Conservation (phyloP, 257 asterid species). For the Solanum ossicruentum region DNA sequence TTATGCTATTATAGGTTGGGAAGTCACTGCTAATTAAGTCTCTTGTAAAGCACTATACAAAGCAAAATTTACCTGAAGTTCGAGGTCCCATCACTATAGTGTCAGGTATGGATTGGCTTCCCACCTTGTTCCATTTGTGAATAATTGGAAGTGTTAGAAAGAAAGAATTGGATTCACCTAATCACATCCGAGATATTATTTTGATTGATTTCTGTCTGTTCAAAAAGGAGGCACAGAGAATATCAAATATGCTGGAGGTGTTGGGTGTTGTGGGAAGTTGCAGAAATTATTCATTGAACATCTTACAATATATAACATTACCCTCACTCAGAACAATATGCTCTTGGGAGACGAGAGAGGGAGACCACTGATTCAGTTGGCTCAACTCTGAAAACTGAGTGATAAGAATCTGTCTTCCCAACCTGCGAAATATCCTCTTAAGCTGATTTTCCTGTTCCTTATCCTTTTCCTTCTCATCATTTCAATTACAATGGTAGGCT, state of each 20-base stretch:
- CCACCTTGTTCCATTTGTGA: not conserved
- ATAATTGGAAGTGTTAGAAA: not conserved
- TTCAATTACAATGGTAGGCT: not conserved
- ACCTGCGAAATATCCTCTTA: no score
- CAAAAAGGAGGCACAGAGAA: not conserved
- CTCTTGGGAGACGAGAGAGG: no score
- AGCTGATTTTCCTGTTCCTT: not conserved
- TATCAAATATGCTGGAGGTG: not conserved
- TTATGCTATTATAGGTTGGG: constrained; percentile 48
- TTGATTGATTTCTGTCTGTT: not conserved
- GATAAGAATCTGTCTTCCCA: no score
- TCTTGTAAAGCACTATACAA: constrained; percentile 79
- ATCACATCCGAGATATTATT: not conserved
- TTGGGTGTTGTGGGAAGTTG: not conserved
- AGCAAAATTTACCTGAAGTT: constrained; percentile 91
- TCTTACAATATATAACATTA: not conserved
- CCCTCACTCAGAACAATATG: no score
- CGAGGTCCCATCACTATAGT: constrained; percentile 87
- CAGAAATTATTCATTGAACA: not conserved
- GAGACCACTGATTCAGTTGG: no score
- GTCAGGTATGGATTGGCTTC: constrained; percentile 54
- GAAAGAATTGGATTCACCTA: not conserved
- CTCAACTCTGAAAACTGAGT: no score
- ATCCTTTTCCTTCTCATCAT: not conserved
- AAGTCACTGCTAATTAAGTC: constrained; percentile 84